Conservation (phyloP, 371 early-diverging fungal species). For the Mortierella sp. region DNA sequence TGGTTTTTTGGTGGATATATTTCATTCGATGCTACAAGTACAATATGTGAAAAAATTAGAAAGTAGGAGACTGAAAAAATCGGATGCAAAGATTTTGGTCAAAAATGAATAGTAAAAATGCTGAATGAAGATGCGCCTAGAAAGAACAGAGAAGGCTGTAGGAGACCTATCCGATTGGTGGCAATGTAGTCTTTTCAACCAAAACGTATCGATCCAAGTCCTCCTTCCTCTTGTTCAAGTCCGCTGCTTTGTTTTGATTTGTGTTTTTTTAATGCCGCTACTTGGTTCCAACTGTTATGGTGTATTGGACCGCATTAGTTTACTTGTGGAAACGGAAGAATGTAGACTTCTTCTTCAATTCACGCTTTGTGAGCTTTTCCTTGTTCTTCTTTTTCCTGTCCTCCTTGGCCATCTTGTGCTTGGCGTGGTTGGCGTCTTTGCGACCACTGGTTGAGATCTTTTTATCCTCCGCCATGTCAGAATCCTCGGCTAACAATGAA, state of each 20-base stretch:
- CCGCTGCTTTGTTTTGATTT: not conserved
- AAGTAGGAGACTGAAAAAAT: not conserved
- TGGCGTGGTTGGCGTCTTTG: conserved; percentile 43
- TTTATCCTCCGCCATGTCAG: conserved; percentile 39
- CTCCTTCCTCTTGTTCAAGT: not conserved
- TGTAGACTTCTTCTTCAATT: conserved; percentile 50
- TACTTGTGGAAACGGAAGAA: conserved; percentile 59
- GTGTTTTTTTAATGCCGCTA: not conserved
- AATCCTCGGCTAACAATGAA: conserved; percentile 28
- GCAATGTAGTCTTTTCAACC: not conserved
- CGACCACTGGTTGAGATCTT: conserved; percentile 56
- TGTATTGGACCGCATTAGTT: not conserved
- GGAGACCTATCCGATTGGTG: not conserved
- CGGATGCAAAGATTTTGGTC: not conserved
- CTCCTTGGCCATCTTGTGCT: conserved; percentile 53
- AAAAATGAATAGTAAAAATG: not conserved
- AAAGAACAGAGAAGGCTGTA: not conserved
- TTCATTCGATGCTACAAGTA: conserved; percentile 1
- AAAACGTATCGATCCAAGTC: not conserved
- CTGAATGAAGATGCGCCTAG: not conserved
- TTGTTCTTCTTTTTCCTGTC: conserved; percentile 54
- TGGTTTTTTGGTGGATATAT: not conserved
- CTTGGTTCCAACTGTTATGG: too few species aligned
- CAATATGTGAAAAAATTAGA: not conserved
- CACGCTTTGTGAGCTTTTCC: conserved; percentile 39